Conservation (phyloP, 768 basidiomycete genomes). For the Panaeolus cyanescens region DNA sequence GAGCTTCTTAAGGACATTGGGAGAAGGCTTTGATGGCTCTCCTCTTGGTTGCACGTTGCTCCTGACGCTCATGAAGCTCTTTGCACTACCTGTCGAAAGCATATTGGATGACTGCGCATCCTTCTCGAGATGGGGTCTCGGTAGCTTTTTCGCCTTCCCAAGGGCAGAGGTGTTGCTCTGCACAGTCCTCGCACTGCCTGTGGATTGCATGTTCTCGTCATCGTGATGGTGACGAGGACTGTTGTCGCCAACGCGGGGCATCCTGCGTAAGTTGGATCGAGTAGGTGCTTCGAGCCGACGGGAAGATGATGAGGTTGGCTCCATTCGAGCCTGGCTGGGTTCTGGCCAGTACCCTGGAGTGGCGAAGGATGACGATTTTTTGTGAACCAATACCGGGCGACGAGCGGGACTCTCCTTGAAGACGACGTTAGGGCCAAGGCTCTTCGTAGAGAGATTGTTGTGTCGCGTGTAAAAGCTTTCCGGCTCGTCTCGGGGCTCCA, state of each 20-base stretch:
- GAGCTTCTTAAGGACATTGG: background rate
- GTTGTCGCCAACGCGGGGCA: background rate
- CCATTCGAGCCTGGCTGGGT: background rate
- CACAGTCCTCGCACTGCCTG: background rate
- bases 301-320: background rate
- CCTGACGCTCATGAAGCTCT: background rate
- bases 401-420: background rate
- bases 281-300: background rate
- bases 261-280: background rate
- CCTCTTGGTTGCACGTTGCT: background rate
- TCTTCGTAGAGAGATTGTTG: conserved; percentile 12
- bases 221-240: background rate
- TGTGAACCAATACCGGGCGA: background rate
- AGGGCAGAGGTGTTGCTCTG: background rate
- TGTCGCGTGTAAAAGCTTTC: background rate
- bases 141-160: background rate
- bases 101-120: background rate
- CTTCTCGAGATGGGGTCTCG: background rate
- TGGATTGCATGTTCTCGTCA: background rate
- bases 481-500: background rate
- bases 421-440: conserved; percentile 6
- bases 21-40: background rate
- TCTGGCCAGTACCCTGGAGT: background rate
- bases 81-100: background rate
- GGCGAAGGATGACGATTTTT: background rate